Base-by-base conservation (phyloP, 305 asterid species). In the Fraxinus velutina region DNA sequence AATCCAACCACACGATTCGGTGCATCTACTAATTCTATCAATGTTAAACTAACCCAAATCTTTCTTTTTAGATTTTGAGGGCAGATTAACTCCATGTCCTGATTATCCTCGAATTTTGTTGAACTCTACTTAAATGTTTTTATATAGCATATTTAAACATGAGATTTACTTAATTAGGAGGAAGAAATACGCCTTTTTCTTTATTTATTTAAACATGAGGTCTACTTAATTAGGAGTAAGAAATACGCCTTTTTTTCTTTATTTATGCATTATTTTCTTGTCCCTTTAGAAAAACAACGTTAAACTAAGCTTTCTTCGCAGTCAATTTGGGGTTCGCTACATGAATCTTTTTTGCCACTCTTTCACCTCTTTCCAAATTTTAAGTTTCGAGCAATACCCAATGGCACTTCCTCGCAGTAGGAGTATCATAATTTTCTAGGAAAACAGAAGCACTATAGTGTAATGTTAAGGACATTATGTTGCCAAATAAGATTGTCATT, bases 1-100 rank as follows among this genome's bases (percentile, higher is more conserved):
- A 82, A 79, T 81, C 73, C 82, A 71, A 79, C 86, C 30, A 57
- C 0, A 76, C 62, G 91, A 82, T 87, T 89, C 78, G 91, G 85
- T 89, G 83, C 83, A 89, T 78, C 91, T 76, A 82, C 73, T 84
- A 60, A 24, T 83, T 42, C 64, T 17, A 42, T 76, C 17, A 68
- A 55, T 37, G 44, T 17, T 71, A 76, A 79, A 70, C 57, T 29
- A 76, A 76, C 72, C 27, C 13, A 79, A 52, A 27, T 83, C 82
- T 36, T 6, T 57, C 27, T 7, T 32, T 79, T 13, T 13, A 27
- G 75, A 60, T 60, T 60, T 60, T 21, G 30, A 62, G 71, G 30
- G 15, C 15, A 8, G 32, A 62, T 62, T 21, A 60, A 9, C 27
- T 22, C 71, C 71, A 22, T 8, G 71, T 62, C 71, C 32, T 62